phyloP scores from a whole-genome alignment of 2,329 filamentous ascomycete genomes.

The Pseudofabraea citricarpa region DNA sequence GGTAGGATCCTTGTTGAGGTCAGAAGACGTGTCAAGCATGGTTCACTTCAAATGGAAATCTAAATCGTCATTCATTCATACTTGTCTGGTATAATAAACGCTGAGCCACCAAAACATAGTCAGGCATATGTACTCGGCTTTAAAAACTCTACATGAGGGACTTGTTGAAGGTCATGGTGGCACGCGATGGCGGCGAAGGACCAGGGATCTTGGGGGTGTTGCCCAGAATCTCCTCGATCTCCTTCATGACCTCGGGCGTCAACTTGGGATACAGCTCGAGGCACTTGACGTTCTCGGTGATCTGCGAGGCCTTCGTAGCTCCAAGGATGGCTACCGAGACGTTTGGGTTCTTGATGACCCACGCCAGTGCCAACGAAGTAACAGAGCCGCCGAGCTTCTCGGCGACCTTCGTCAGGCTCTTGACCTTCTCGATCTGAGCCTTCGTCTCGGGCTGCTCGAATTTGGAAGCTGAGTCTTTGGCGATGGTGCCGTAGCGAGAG shows the following conservation, averaged over 20 bases:
- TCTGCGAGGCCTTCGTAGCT: constrained; percentile 45
- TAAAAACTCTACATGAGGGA: constrained; percentile 9
- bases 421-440: constrained; percentile 32
- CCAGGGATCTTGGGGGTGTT: constrained; percentile 26
- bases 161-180: constrained; percentile 12
- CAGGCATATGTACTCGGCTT: too few species aligned
- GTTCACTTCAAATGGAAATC: too few species aligned
- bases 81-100: too few species aligned
- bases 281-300: constrained; percentile 45
- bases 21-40: too few species aligned
- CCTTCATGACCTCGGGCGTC: constrained; percentile 43
- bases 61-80: too few species aligned
- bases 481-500: constrained; percentile 53
- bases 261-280: constrained; percentile 42
- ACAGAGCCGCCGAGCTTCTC: constrained; percentile 52
- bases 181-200: constrained; percentile 3
- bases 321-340: constrained; percentile 49
- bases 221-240: constrained; percentile 42
- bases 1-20: too few species aligned
- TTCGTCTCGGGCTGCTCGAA: constrained; percentile 42
- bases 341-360: constrained; percentile 49
- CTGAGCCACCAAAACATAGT: too few species aligned
- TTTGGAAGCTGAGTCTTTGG: constrained; percentile 47
- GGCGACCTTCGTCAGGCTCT: constrained; percentile 43
- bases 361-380: constrained; percentile 46